Percentiles rank a stretch among this genome's conserved stretches.
Evolutionary conservation across 2,329 filamentous ascomycete species (phyloP).

Genomic region (Talaromyces sp.): DNA sequence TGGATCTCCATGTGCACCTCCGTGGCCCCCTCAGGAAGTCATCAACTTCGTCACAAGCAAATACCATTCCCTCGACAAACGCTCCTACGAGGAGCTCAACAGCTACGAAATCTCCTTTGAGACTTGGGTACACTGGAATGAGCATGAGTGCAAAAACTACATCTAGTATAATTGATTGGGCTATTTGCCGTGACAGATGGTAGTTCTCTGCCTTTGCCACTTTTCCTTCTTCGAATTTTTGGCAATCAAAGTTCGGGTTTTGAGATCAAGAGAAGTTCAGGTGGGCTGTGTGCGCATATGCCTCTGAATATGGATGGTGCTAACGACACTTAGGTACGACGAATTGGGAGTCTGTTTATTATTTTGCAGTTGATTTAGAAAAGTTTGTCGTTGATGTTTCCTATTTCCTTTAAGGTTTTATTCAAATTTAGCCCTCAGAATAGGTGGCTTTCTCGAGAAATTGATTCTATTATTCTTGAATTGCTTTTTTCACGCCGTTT

Average conservation of each 20-base stretch:
- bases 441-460: not conserved
- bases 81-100: not conserved
- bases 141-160: not conserved
- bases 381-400: not conserved
- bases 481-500: too few species aligned
- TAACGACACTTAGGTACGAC: not conserved
- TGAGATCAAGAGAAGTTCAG: too few species aligned
- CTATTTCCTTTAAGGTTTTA: not conserved
- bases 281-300: not conserved
- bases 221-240: too few species aligned
- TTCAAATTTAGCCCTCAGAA: not conserved
- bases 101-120: not conserved
- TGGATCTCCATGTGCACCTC: not conserved
- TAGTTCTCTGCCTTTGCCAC: too few species aligned
- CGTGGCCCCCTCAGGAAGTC: not conserved
- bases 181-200: not conserved
- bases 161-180: not conserved
- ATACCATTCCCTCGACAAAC: not conserved
- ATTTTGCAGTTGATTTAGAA: not conserved
- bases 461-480: not conserved
- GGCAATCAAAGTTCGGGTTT: too few species aligned
- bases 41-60: not conserved
- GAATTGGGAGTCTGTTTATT: not conserved
- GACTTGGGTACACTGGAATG: constrained; percentile 1
- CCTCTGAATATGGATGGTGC: not conserved